These are phyloP conservation scores for Debaryomycetaceae sp. DNA, from an alignment of 1,139 yeast species.

Conservation along the genomic window DNA sequence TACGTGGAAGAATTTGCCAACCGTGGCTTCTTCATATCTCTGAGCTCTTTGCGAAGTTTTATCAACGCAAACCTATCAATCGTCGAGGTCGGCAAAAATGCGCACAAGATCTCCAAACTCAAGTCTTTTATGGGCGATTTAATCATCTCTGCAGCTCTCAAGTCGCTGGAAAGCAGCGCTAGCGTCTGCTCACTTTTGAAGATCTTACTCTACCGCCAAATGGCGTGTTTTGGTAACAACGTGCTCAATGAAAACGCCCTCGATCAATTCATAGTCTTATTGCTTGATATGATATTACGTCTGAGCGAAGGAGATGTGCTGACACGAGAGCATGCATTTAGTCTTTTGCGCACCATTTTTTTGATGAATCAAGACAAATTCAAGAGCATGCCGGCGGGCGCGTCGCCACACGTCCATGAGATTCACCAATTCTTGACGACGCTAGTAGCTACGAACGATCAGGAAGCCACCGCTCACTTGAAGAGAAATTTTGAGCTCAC, in stretches of 20 bases:
- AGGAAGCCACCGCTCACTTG: conserved; percentile 20
- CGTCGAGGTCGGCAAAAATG: conserved; percentile 15
- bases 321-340: conserved; percentile 21
- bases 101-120: conserved; percentile 8
- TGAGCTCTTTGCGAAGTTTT: conserved; percentile 15
- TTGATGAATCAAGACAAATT: conserved; percentile 23
- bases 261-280: conserved; percentile 18
- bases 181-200: conserved; percentile 13
- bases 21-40: conserved; percentile 13
- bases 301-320: conserved; percentile 7
- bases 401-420: conserved; percentile 8
- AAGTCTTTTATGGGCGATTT: conserved; percentile 19
- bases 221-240: conserved; percentile 23
- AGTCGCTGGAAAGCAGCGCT: conserved; percentile 4
- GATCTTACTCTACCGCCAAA: conserved; percentile 33
- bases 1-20: conserved; percentile 11
- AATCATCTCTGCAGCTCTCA: conserved; percentile 16
- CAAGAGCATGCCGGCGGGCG: conserved; percentile 7
- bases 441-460: conserved; percentile 26
- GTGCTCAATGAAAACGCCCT: conserved; percentile 20
- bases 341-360: conserved; percentile 24
- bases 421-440: conserved; percentile 22
- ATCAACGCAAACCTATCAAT: conserved; percentile 21
- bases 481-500: conserved; percentile 11
- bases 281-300: conserved; percentile 21